Evolutionary conservation across 768 basidiomycete genomes (phyloP).

Genomic region (Kwoniella dendrophila): DNA sequence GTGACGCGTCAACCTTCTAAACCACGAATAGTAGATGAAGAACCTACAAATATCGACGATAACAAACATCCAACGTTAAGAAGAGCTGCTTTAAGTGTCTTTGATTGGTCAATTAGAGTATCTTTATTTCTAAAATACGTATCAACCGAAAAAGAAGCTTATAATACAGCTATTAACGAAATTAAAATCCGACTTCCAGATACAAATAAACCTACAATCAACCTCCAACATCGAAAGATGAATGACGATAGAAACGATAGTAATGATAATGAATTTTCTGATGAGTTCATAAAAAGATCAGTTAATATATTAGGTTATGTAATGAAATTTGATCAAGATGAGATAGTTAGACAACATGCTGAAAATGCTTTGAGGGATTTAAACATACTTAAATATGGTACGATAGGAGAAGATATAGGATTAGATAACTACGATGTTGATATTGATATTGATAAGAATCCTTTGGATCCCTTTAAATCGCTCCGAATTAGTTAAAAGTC

Average conservation of each 20-base stretch:
- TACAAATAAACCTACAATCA: background rate
- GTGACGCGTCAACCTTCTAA: background rate
- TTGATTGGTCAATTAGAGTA: constrained; percentile 70
- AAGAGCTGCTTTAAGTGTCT: constrained; percentile 82
- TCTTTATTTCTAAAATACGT: constrained; percentile 52
- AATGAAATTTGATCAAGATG: constrained; percentile 71
- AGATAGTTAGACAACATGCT: constrained; percentile 73
- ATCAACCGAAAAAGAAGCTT: constrained; percentile 34
- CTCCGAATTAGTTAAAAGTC: too few species aligned
- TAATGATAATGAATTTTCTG: background rate
- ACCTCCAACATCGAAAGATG: background rate
- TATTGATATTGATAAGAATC: too few species aligned
- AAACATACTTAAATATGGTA: background rate
- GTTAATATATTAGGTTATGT: constrained; percentile 71
- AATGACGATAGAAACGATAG: background rate
- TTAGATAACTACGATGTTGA: too few species aligned
- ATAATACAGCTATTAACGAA: background rate
- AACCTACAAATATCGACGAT: constrained; percentile 31
- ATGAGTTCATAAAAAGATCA: constrained; percentile 60
- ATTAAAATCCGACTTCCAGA: background rate
- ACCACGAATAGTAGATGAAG: constrained; percentile 25
- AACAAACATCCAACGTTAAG: constrained; percentile 77
- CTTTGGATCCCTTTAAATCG: too few species aligned
- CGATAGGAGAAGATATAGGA: too few species aligned
- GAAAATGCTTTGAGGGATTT: constrained; percentile 60